Evolutionary conservation across 2,329 filamentous ascomycete genomes (phyloP).

Genomic region (Monilinia aucupariae): DNA sequence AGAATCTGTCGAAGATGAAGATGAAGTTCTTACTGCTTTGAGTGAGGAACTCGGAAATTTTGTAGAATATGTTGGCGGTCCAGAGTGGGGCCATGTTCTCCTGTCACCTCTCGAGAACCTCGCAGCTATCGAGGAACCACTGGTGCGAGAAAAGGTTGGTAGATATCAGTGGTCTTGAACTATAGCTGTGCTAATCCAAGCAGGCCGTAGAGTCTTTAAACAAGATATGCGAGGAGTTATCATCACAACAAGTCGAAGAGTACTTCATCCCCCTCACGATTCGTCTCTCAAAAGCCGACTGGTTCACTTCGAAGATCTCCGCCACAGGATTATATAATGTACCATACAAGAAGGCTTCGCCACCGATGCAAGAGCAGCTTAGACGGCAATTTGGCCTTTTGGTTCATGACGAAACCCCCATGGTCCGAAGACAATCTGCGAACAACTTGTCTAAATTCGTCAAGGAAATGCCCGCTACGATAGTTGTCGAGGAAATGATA

Average conservation of each 20-base stretch:
- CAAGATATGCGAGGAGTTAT: conserved; percentile 95
- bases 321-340: conserved; percentile 91
- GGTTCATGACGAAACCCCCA: conserved; percentile 97
- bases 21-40: conserved; percentile 93
- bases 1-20: conserved; percentile 99
- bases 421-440: conserved; percentile 95
- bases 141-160: conserved; percentile 91
- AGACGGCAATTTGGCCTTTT: conserved; percentile 87
- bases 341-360: conserved; percentile 86
- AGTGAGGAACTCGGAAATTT: conserved; percentile 96
- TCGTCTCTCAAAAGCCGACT: conserved; percentile 96
- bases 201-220: conserved; percentile 98
- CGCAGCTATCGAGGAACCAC: conserved; percentile 94
- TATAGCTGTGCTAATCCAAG: conserved; percentile 20
- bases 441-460: conserved; percentile 97
- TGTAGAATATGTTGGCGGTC: conserved; percentile 94
- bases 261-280: conserved; percentile 94
- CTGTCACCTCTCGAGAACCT: conserved; percentile 96
- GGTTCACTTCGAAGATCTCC: conserved; percentile 99
- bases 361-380: conserved; percentile 82
- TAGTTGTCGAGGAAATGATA: conserved; percentile 98
- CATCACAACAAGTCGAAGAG: conserved; percentile 88
- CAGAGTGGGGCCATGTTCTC: conserved; percentile 90
- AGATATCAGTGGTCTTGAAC: background rate
- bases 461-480: conserved; percentile 86